Evolutionary conservation across 768 basidiomycete species (phyloP).

Genomic region (Psilocybe cyanescens): DNA sequence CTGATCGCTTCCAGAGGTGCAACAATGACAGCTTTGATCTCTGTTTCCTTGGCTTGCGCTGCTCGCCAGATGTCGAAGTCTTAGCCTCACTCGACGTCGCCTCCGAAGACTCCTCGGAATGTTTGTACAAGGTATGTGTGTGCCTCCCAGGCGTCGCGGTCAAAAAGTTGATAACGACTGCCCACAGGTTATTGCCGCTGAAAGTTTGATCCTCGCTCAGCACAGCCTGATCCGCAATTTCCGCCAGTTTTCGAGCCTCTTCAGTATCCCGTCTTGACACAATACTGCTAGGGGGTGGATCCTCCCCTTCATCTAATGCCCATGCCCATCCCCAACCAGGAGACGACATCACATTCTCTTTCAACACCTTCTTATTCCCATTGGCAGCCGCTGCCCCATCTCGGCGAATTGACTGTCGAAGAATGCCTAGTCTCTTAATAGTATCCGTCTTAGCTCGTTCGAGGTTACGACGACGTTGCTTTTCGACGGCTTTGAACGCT

Average conservation of each 20-base stretch:
- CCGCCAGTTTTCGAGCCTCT: conserved; percentile 75
- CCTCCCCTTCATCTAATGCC: conserved; percentile 80
- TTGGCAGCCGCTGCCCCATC: conserved; percentile 17
- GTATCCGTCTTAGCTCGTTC: conserved; percentile 68
- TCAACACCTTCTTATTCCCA: conserved; percentile 22
- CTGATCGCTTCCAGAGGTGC: conserved; percentile 1
- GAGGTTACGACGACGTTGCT: conserved; percentile 65
- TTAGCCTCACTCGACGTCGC: background rate
- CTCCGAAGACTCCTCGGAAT: conserved; percentile 3
- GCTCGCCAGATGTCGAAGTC: background rate
- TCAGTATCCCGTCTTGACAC: conserved; percentile 86
- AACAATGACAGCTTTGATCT: conserved; percentile 2
- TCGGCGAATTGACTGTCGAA: conserved; percentile 44
- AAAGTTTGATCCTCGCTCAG: conserved; percentile 59
- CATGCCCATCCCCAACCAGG: conserved; percentile 82
- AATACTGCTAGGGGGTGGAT: conserved; percentile 91
- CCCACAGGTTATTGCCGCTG: conserved; percentile 78
- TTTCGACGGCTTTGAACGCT: conserved; percentile 61
- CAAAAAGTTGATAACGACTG: conserved; percentile 64
- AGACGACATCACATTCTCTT: conserved; percentile 42
- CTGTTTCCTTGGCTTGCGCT: background rate
- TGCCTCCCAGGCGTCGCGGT: conserved; percentile 53
- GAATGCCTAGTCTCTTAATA: conserved; percentile 51
- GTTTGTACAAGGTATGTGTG: conserved; percentile 21
- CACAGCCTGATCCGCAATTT: conserved; percentile 70